These are phyloP conservation scores for Starmerella sp. DNA, from an alignment of 805 yeast genomes.

Conservation along the genomic window DNA sequence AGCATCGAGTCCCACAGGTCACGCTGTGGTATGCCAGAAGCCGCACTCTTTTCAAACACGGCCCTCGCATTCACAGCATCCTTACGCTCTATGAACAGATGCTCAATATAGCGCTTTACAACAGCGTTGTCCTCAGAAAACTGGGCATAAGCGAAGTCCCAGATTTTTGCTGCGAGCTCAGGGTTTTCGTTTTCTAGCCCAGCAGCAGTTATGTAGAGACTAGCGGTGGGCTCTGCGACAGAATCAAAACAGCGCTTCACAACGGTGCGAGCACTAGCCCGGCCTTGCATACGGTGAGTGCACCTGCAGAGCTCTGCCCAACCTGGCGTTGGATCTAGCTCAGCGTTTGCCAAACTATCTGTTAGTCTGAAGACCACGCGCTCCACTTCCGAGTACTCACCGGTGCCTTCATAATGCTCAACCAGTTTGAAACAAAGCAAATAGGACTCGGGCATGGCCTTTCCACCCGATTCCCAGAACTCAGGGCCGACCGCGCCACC, in stretches of 20 bases:
- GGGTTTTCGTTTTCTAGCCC: constrained; percentile 51
- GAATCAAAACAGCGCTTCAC: constrained; percentile 59
- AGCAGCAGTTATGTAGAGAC: constrained; percentile 75
- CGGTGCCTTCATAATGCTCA: constrained; percentile 54
- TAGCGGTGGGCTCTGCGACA: constrained; percentile 36
- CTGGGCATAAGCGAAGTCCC: constrained; percentile 64
- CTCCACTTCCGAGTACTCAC: constrained; percentile 40
- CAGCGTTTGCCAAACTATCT: constrained; percentile 30
- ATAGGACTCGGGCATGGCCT: constrained; percentile 59
- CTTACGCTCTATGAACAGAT: constrained; percentile 49
- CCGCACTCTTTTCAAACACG: constrained; percentile 65
- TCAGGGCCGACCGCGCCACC: constrained; percentile 30
- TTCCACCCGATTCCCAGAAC: constrained; percentile 43
- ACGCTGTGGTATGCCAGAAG: constrained; percentile 31
- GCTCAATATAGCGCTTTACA: constrained; percentile 58
- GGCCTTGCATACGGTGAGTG: constrained; percentile 51
- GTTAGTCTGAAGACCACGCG: constrained; percentile 42
- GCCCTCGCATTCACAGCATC: constrained; percentile 70
- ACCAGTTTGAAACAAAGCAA: constrained; percentile 56
- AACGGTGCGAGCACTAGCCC: constrained; percentile 59
- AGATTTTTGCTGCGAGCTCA: constrained; percentile 61
- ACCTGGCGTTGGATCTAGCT: constrained; percentile 42
- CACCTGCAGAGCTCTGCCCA: constrained; percentile 63
- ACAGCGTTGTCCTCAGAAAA: constrained; percentile 46
- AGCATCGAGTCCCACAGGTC: constrained; percentile 49